A percentile compares a stretch with the other conserved stretches of the same genome.
phyloP scores from a whole-genome alignment of 805 yeast species.

The Hanseniaspora jakobsenii region DNA sequence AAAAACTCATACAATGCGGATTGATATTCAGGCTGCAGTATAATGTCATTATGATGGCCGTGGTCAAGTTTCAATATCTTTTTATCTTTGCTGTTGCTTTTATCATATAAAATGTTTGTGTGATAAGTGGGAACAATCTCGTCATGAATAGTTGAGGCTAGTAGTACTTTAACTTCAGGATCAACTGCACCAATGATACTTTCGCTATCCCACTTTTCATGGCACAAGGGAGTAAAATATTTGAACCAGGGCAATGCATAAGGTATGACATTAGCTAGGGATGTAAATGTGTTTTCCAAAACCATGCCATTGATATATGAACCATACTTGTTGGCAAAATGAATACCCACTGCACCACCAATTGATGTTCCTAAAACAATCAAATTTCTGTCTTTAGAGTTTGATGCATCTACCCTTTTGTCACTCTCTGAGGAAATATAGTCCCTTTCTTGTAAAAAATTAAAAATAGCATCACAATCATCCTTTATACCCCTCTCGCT shows the following conservation, averaged over 20 bases:
- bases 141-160: conserved; percentile 63
- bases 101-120: conserved; percentile 47
- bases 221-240: conserved; percentile 49
- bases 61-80: conserved; percentile 41
- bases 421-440: conserved; percentile 30
- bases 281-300: conserved; percentile 76
- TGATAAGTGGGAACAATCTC: conserved; percentile 88
- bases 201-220: conserved; percentile 77
- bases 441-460: conserved; percentile 42
- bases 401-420: neutral
- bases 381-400: conserved; percentile 28
- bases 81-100: conserved; percentile 43
- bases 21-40: conserved; percentile 70
- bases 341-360: conserved; percentile 90
- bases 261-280: conserved; percentile 58
- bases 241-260: conserved; percentile 59
- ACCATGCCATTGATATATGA: conserved; percentile 48
- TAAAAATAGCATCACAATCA: conserved; percentile 66
- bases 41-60: conserved; percentile 76
- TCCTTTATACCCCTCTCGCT: conserved; percentile 65
- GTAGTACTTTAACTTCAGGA: conserved; percentile 48
- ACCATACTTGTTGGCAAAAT: conserved; percentile 54
- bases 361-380: conserved; percentile 77
- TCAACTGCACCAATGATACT: conserved; percentile 40
- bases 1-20: conserved; percentile 47